These are phyloP conservation scores for Boletus coccyginus DNA, from an alignment of 768 basidiomycete species.

Conservation along the genomic window DNA sequence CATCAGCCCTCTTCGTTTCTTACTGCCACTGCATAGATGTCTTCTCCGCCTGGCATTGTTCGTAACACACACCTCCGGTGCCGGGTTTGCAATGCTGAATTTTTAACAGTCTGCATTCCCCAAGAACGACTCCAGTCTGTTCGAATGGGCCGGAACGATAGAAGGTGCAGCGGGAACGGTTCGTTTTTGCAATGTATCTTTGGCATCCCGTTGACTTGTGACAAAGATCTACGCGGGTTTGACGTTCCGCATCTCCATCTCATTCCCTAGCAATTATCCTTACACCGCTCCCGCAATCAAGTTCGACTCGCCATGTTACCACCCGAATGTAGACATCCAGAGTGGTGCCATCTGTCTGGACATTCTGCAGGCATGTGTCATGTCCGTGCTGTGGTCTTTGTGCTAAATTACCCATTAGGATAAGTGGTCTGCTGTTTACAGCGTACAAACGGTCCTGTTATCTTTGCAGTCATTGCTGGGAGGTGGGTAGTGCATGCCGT, in stretches of 20 bases:
- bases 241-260: constrained; percentile 78
- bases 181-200: not conserved
- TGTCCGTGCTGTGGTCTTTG: not conserved
- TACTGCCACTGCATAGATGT: constrained; percentile 57
- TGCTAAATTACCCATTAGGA: constrained; percentile 46
- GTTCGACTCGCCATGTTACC: constrained; percentile 88
- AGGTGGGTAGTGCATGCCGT: constrained; percentile 46
- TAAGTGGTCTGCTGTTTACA: constrained; percentile 93
- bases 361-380: constrained; percentile 69
- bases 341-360: constrained; percentile 82
- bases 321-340: constrained; percentile 84
- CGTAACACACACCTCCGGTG: constrained; percentile 26
- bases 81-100: not conserved
- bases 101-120: constrained; percentile 78
- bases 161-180: constrained; percentile 76
- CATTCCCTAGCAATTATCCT: constrained; percentile 86
- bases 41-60: constrained; percentile 84
- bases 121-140: constrained; percentile 80
- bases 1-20: not conserved
- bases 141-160: constrained; percentile 89
- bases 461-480: constrained; percentile 87
- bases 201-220: constrained; percentile 1
- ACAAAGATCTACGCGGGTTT: constrained; percentile 73
- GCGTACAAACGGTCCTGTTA: constrained; percentile 84
- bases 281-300: constrained; percentile 82